Base-by-base conservation (phyloP, 257 asterid species). In the Cordia subcordata region DNA sequence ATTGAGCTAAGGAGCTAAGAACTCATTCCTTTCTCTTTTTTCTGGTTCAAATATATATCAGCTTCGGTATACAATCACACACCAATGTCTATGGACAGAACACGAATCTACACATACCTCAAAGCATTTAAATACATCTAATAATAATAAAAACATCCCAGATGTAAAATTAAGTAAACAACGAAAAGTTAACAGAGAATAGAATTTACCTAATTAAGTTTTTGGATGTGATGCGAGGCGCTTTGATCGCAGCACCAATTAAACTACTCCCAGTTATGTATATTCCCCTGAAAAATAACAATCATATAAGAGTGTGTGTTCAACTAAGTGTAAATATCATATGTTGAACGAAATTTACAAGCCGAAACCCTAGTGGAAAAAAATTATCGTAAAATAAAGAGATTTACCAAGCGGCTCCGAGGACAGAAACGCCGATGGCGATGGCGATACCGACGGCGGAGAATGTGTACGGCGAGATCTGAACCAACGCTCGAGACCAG, bases 321-420 rank as follows among this genome's bases (percentile, higher is more conserved):
- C 4, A 42, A 3, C 4, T 42, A 42, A 1, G 6, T 27, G 6
- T 27, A 42, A 3, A 42, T 42, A 14, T 42, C 47, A 42, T 42
- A 42, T 42, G 47, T 42, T 27, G 35, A 27, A 27, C 4, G 3
- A 27, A 1, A 27, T 49, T 35, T 11, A 42, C 5, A 4, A 35
- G n/a, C 15, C 22, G 55, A 58, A 69, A 44, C 64, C 61, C 61
- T 56, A 56, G 12, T 9, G 39, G 18, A n/a, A n/a, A n/a, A n/a
- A n/a, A n/a, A 38, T 10, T 14, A 42, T n/a, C n/a, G n/a, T n/a
- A n/a, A n/a, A n/a, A 8, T 10, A 3, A 15, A 13, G 10, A 54
- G 20, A 54, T 17, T n/a, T 80, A 93, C 97, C 97, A 93, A 37
- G 99, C 97, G 35, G 99, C 99, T 39, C 99, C 99, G 72, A 92